Percentiles rank a stretch among this genome's conserved stretches.
Evolutionary conservation across 805 yeast genomes (phyloP).

Genomic region (Saturnispora sekii): DNA sequence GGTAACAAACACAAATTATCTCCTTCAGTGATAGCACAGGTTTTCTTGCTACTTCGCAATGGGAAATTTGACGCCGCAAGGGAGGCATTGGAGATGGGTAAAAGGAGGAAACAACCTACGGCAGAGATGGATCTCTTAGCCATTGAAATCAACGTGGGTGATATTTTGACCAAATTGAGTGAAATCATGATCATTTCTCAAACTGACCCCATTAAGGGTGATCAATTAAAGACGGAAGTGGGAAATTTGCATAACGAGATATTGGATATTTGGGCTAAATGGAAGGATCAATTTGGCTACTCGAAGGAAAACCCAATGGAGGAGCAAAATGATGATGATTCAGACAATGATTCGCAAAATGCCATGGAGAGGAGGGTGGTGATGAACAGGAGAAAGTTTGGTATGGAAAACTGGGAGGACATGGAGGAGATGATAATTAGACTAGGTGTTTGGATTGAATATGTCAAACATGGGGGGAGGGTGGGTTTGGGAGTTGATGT

Average conservation of each 20-base stretch:
- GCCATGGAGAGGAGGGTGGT: not conserved
- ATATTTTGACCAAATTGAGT: slow-evolving; percentile 2
- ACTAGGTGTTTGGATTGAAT: slow-evolving; percentile 4
- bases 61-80: slow-evolving; percentile 5
- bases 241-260: not conserved
- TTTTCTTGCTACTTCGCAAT: not conserved
- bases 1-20: slow-evolving; percentile 3
- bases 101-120: not conserved
- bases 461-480: slow-evolving; percentile 3
- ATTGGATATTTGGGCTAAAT: slow-evolving; percentile 3
- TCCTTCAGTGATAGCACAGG: not conserved
- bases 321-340: not conserved
- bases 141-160: slow-evolving; percentile 1
- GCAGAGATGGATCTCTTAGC: not conserved
- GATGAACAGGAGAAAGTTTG: slow-evolving; percentile 1
- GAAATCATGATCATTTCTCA: not conserved
- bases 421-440: slow-evolving; percentile 2
- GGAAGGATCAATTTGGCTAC: slow-evolving; percentile 5
- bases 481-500: slow-evolving; percentile 6
- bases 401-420: slow-evolving; percentile 6
- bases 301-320: slow-evolving; percentile 29
- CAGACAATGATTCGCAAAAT: not conserved
- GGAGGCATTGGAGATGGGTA: not conserved
- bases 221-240: not conserved
- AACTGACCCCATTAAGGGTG: not conserved